Base-by-base conservation (phyloP, 2,329 filamentous ascomycete species). In the Aspergillus ochraceoroseus region DNA sequence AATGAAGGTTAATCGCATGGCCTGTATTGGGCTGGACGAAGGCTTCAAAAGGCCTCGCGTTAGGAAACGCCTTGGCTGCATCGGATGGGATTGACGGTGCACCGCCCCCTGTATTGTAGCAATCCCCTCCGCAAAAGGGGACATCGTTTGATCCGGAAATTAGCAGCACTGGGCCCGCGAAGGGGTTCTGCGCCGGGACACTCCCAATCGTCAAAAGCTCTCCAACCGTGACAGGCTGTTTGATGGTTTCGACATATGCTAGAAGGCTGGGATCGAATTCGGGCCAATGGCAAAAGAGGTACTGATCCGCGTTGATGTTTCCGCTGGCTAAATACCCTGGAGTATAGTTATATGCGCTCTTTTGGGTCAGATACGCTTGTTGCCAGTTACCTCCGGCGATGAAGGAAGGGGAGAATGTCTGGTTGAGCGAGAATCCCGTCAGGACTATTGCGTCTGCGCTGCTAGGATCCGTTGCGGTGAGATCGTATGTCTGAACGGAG, bases 11-110 rank as follows among this genome's bases (percentile, higher is more conserved):
- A 1, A 33, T 6, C 2, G 31, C 31, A 13, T 33, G 31, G 3
- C 31, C 31, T 6, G 31, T n/a, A 23, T 33, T 23, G 9, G 31
- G 31, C 11, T 33, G 31, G 9, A 33, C 12, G 12, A 22, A 33
- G 2, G 31, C 12, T 2, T 11, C 14, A 13, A 33, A 33, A 1
- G 31, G 31, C 18, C n/a, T 12, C 4, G 31, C 31, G 3, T 8
- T 22, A 1, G 31, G 18, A 13, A 33, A 33, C 6, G 23, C 31
- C 20, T 22, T 12, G n/a, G 31, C 17, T 1, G 31, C 20, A 3
- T 22, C 18, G 8, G 31, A 25, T n/a, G n/a, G n/a, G n/a, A n/a
- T n/a, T n/a, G n/a, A n/a, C 2, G 11, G 17, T 8, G 18, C 17
- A 3, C 31, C 31, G 3, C 23, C 31, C 7, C 20, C 7, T 1